These are phyloP conservation scores for Spathaspora boniae DNA, from an alignment of 805 yeast species.

Conservation along the genomic window DNA sequence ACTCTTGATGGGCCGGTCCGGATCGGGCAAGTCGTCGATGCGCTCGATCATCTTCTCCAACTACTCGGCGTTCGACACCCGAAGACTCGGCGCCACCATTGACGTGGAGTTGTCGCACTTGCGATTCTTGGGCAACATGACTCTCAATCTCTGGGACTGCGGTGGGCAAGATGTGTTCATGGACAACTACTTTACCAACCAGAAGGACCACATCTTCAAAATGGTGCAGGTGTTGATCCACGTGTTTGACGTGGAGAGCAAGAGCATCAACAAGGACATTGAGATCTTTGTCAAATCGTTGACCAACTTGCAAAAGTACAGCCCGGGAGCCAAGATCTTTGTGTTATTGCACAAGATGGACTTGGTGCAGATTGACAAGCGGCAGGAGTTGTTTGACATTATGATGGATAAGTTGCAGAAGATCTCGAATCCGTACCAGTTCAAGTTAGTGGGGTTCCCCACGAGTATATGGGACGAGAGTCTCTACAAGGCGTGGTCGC, in stretches of 20 bases:
- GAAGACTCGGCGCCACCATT: constrained; percentile 93
- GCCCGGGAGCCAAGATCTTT: constrained; percentile 90
- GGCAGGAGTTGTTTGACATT: constrained; percentile 76
- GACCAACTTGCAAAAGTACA: constrained; percentile 73
- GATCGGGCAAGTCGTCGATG: constrained; percentile 98
- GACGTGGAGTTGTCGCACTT: constrained; percentile 98
- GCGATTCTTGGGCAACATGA: constrained; percentile 90
- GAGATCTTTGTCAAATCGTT: constrained; percentile 85
- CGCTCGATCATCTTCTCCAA: constrained; percentile 92
- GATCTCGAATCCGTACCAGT: constrained; percentile 63
- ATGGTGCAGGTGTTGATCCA: constrained; percentile 95
- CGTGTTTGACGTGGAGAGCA: constrained; percentile 93
- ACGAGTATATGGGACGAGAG: constrained; percentile 98
- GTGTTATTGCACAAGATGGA: constrained; percentile 95
- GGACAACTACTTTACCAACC: constrained; percentile 88
- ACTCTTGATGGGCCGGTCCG: constrained; percentile 78
- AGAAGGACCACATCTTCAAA: constrained; percentile 87
- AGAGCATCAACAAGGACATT: constrained; percentile 87
- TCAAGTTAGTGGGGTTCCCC: constrained; percentile 79
- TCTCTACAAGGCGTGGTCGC: constrained; percentile 95
- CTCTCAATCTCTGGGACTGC: constrained; percentile 95
- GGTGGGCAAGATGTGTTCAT: constrained; percentile 97
- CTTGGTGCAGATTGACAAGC: constrained; percentile 78
- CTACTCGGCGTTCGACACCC: constrained; percentile 94
- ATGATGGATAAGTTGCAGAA: constrained; percentile 81